Evolutionary conservation across 2,329 filamentous ascomycete genomes (phyloP).

Genomic region (Colletotrichum costaricense): DNA sequence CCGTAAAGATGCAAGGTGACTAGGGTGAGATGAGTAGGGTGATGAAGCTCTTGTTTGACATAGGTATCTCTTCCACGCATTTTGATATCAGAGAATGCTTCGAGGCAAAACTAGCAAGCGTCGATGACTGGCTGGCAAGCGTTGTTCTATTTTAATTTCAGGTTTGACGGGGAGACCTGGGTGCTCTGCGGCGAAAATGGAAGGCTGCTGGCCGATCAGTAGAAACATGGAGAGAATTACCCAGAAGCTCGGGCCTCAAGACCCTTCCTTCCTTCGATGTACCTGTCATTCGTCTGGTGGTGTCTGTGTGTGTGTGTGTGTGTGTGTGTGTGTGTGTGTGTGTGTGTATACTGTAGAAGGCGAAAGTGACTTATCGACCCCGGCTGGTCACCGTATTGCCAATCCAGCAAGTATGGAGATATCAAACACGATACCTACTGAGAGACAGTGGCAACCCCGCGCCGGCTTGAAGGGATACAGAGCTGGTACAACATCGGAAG

Average conservation of each 20-base stretch:
- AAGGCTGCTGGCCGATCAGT: conserved; percentile 13
- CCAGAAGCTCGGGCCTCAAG: conserved; percentile 22
- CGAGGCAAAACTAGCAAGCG: conserved; percentile 1
- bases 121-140: neutral
- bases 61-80: neutral
- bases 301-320: neutral
- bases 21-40: neutral
- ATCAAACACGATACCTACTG: no score
- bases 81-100: neutral
- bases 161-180: conserved; percentile 6
- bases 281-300: neutral
- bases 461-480: neutral
- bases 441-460: neutral
- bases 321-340: neutral
- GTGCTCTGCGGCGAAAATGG: neutral
- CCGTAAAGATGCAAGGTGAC: neutral
- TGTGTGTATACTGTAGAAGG: neutral
- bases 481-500: neutral
- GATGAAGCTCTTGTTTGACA: neutral
- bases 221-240: conserved; percentile 21
- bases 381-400: no score
- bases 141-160: conserved; percentile 21
- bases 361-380: neutral
- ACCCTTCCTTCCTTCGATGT: neutral
- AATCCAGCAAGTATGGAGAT: no score